These are phyloP conservation scores for Coniochaeta prunicola DNA, from an alignment of 2,329 filamentous ascomycete genomes.

Conservation along the genomic window DNA sequence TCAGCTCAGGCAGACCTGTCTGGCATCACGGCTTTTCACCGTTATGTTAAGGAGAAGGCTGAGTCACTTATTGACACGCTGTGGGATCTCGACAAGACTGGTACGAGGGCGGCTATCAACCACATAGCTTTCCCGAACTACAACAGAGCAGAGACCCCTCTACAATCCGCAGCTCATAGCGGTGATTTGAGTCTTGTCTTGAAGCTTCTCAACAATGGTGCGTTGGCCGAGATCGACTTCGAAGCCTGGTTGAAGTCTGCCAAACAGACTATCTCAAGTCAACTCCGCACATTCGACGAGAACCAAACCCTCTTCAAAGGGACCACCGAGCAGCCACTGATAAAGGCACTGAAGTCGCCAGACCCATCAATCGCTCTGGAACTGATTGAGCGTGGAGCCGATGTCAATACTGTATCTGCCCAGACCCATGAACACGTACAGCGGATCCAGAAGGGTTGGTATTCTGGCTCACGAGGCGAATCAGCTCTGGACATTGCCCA, in stretches of 20 bases:
- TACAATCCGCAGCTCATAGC: constrained; percentile 51
- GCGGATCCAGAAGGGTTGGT: constrained; percentile 21
- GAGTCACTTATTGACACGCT: too few relatives aligned
- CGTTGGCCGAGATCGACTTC: constrained; percentile 51
- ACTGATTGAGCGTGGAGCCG: constrained; percentile 46
- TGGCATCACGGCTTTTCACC: too few relatives aligned
- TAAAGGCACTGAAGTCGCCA: constrained; percentile 44
- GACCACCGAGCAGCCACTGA: constrained; percentile 55
- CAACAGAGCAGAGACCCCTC: constrained; percentile 28
- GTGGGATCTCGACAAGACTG: too few relatives aligned
- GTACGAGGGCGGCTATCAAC: too few relatives aligned
- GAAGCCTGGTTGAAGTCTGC: constrained; percentile 56
- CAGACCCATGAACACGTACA: constrained; percentile 22
- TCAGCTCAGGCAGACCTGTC: too few relatives aligned
- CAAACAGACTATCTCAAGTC: constrained; percentile 32
- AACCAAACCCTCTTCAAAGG: constrained; percentile 42
- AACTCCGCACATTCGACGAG: constrained; percentile 32
- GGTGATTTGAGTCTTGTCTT: constrained; percentile 45
- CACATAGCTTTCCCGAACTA: too few relatives aligned
- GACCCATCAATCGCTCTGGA: not conserved
- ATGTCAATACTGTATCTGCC: constrained; percentile 53
- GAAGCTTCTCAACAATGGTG: constrained; percentile 58
- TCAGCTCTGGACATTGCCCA: constrained; percentile 12
- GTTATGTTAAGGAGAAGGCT: too few relatives aligned
- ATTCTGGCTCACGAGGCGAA: constrained; percentile 27